Base-by-base conservation (phyloP, 345 rosid species). In the Noccaea caerulescens region DNA sequence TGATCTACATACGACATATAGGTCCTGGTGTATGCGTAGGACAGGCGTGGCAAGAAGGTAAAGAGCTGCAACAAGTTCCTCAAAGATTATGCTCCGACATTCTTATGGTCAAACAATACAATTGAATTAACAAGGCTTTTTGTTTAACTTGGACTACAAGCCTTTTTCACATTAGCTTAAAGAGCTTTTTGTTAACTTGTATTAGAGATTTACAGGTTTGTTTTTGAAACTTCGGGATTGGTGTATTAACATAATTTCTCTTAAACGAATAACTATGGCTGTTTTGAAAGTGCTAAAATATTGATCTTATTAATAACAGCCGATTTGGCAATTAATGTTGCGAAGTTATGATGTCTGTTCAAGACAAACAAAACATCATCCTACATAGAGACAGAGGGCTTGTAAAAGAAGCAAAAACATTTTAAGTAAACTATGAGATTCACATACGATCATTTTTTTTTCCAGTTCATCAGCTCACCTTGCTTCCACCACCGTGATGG, bases 21-120 rank as follows among this genome's bases (percentile, higher is more conserved):
- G 97, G 97, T 27, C 96, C 91, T 1, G 92, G 91, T 55, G 84
- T 89, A 23, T 79, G 81, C 37, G 87, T 89, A 7, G 97, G 90
- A 55, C 96, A 87, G 66, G 97, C 90, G 43, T 91, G 97, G 97
- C 93, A 89, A 78, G 97, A 91, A 82, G 97, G 97, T 13, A 83
- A 77, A 73, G 80, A 81, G 45, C 58, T 91, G 27, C 81, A 87
- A 41, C 91, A 88, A 75, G 78, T 87, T 60, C 97, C 93, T 13
- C 76, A 63, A 73, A 88, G 87, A 83, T 71, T 88, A 53, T 87
- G 85, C 20, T 70, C 84, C 25, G 93, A 91, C 68, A 88, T 88
- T 69, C 76, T 91, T 43, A 84, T 91, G 88, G 88, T 91, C 68
- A 87, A 84, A 80, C 82, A 88, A 76, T 77, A 71, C 71, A 55